Percentiles rank a stretch among this genome's conserved stretches.
These are phyloP conservation scores for Alectoria sarmentosa DNA, from an alignment of 495 filamentous ascomycete species.

Conservation along the genomic window DNA sequence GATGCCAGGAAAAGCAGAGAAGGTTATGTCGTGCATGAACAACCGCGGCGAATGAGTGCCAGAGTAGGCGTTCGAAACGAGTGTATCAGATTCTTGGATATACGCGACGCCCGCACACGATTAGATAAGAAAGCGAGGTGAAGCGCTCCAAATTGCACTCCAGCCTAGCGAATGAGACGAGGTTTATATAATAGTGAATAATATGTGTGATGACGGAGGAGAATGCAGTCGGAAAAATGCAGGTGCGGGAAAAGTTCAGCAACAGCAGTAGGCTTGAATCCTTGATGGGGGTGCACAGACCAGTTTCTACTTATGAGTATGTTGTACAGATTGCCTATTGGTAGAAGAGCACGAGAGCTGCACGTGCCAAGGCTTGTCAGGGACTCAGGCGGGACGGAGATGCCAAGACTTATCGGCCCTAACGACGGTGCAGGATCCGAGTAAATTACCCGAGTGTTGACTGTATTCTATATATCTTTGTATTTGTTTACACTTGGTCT, in stretches of 20 bases:
- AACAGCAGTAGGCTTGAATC: background rate
- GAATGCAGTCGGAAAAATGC: background rate
- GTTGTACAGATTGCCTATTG: too few species aligned
- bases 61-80: conserved; percentile 9
- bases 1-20: background rate
- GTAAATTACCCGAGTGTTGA: background rate
- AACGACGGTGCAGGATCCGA: background rate
- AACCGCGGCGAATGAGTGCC: conserved; percentile 12
- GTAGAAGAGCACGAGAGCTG: too few species aligned
- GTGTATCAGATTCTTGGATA: conserved; percentile 14
- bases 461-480: too few species aligned
- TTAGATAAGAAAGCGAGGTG: conserved; percentile 16
- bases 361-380: too few species aligned
- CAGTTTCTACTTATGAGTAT: too few species aligned
- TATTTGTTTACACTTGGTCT: too few species aligned
- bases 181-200: background rate
- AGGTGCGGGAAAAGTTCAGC: background rate
- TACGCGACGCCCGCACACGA: conserved; percentile 12
- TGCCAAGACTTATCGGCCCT: background rate
- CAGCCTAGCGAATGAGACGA: conserved; percentile 1
- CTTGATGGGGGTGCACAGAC: background rate
- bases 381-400: background rate
- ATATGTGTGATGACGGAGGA: conserved; percentile 1
- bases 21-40: background rate
- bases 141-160: conserved; percentile 5